Conservation (phyloP, 208 protist genomes). For the Trypanosoma conorhini region DNA sequence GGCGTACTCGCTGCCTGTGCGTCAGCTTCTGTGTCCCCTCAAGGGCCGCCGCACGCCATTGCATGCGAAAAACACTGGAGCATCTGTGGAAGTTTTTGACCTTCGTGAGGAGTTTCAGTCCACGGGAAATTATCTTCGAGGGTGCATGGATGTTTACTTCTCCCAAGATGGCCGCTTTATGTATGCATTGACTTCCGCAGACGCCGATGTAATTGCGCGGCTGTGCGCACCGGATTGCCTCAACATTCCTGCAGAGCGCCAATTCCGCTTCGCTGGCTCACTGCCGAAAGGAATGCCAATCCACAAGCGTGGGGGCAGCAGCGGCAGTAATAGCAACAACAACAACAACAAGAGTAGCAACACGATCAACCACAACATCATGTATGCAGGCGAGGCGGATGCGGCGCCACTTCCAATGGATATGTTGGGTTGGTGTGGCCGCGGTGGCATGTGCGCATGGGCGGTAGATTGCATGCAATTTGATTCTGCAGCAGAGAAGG, state of each 20-base stretch:
- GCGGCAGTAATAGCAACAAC: neutral
- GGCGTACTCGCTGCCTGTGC: neutral
- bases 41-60: neutral
- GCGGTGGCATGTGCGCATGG: slow-evolving; percentile 33
- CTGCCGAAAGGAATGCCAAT: neutral
- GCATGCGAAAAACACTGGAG: neutral
- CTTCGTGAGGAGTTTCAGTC: slow-evolving; percentile 28
- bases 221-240: slow-evolving; percentile 24
- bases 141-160: slow-evolving; percentile 34
- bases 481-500: slow-evolving; percentile 20
- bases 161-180: slow-evolving; percentile 30
- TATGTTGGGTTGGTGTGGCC: slow-evolving; percentile 33
- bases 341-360: neutral
- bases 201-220: slow-evolving; percentile 17
- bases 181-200: slow-evolving; percentile 26
- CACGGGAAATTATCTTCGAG: slow-evolving; percentile 14
- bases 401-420: slow-evolving; percentile 8
- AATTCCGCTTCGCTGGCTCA: slow-evolving; percentile 24
- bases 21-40: slow-evolving; percentile 4
- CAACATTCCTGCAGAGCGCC: slow-evolving; percentile 30
- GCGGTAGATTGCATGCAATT: slow-evolving; percentile 30
- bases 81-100: slow-evolving; percentile 26
- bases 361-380: neutral
- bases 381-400: neutral
- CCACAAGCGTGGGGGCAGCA: neutral